Evolutionary conservation across 2,329 filamentous ascomycete genomes (phyloP).

Genomic region (Sporothrix pseudoabietina): DNA sequence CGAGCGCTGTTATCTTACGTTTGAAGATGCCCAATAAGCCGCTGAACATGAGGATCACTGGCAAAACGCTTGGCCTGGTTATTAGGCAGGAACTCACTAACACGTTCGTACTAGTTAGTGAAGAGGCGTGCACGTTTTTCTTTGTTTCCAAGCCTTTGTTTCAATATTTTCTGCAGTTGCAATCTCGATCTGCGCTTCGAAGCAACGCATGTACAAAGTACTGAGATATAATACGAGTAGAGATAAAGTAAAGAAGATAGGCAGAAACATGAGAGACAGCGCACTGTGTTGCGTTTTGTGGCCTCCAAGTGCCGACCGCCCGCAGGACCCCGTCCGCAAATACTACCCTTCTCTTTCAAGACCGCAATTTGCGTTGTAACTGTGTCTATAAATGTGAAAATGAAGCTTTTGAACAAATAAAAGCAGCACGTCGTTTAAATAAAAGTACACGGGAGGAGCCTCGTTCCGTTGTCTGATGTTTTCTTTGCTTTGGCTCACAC

Average conservation of each 20-base stretch:
- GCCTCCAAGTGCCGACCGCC: background rate
- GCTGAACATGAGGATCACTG: background rate
- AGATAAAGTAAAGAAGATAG: background rate
- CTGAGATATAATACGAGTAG: background rate
- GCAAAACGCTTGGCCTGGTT: background rate
- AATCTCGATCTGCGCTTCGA: background rate
- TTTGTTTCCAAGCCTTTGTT: conserved; percentile 3
- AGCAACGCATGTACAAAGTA: background rate
- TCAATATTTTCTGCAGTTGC: background rate
- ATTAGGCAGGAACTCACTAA: conserved; percentile 6
- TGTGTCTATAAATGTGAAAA: background rate
- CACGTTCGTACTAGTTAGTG: background rate
- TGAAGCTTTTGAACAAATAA: too few relatives aligned
- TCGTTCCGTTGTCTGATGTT: background rate
- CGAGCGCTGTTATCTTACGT: background rate
- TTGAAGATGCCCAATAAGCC: background rate
- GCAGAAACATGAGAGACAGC: background rate
- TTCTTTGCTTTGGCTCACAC: background rate
- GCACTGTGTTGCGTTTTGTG: conserved; percentile 11
- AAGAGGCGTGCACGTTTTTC: background rate
- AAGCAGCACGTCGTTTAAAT: background rate
- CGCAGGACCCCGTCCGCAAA: background rate
- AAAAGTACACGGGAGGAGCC: background rate
- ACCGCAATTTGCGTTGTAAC: background rate
- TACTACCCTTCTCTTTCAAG: background rate